These are phyloP conservation scores for Lachnellula subtilissima DNA, from an alignment of 2,329 filamentous ascomycete species.

Conservation along the genomic window DNA sequence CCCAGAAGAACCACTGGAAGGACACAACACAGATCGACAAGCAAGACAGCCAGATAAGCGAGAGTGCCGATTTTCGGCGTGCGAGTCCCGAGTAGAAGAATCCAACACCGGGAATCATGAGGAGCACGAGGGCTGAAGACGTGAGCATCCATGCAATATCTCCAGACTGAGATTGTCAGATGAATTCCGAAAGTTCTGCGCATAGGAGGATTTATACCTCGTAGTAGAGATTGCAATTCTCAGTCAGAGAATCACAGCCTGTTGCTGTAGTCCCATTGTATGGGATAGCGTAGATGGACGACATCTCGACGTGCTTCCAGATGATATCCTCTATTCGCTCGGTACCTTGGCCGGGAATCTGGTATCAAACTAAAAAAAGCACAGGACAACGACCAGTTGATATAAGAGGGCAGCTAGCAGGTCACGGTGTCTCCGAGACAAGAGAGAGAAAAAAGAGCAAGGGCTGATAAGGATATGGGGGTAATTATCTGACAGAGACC, in stretches of 20 bases:
- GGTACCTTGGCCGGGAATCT: neutral
- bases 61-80: slow-evolving; percentile 81
- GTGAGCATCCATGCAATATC: slow-evolving; percentile 84
- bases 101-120: slow-evolving; percentile 91
- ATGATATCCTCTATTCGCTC: neutral
- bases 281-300: slow-evolving; percentile 20
- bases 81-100: slow-evolving; percentile 94
- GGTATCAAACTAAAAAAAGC: neutral
- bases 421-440: neutral
- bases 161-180: slow-evolving; percentile 66
- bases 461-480: neutral
- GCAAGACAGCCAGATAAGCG: slow-evolving; percentile 83
- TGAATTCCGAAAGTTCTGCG: neutral
- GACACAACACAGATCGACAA: slow-evolving; percentile 79
- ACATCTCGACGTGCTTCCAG: neutral
- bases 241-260: slow-evolving; percentile 55
- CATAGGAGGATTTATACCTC: slow-evolving; percentile 45
- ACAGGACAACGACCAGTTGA: neutral
- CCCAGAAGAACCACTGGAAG: slow-evolving; percentile 77
- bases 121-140: slow-evolving; percentile 74
- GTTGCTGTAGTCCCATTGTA: slow-evolving; percentile 53
- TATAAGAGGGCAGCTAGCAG: neutral
- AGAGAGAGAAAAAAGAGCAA: neutral
- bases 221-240: slow-evolving; percentile 82
- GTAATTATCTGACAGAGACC: neutral